Percentiles rank a stretch among this genome's conserved stretches.
Evolutionary conservation across 2,329 filamentous ascomycete species (phyloP).

Genomic region (Hypocreales sp.): DNA sequence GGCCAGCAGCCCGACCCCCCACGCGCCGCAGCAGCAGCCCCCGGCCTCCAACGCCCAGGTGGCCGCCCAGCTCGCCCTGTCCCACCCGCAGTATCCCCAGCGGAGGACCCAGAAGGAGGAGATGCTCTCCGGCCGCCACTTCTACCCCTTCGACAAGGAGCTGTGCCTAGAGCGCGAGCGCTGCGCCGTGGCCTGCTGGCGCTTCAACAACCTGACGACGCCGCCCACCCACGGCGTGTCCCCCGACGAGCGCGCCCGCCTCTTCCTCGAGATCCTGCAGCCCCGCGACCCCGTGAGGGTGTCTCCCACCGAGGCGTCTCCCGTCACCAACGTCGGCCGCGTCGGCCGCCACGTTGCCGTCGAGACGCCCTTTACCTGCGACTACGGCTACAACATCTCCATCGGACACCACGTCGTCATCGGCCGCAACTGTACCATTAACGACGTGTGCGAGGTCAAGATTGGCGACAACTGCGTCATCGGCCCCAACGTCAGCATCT

Average conservation of each 20-base stretch:
- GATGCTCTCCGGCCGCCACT: constrained; percentile 72
- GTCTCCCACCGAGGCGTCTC: constrained; percentile 36
- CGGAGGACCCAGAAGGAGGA: constrained; percentile 66
- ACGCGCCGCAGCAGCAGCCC: constrained; percentile 20
- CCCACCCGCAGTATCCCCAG: constrained; percentile 33
- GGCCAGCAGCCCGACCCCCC: constrained; percentile 29
- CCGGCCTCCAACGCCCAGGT: constrained; percentile 31
- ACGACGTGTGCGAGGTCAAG: constrained; percentile 70
- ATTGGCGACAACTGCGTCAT: constrained; percentile 68
- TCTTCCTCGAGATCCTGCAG: constrained; percentile 59
- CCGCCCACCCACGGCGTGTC: constrained; percentile 61
- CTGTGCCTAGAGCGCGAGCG: constrained; percentile 72
- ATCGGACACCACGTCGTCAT: constrained; percentile 78
- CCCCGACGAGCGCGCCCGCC: constrained; percentile 47
- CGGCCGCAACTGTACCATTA: constrained; percentile 68
- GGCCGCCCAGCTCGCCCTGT: constrained; percentile 43
- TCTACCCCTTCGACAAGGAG: constrained; percentile 62
- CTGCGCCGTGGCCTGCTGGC: constrained; percentile 67
- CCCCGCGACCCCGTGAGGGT: constrained; percentile 41
- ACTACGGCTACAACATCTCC: constrained; percentile 89
- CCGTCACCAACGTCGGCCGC: constrained; percentile 38
- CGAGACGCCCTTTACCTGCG: constrained; percentile 79
- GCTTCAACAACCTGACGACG: constrained; percentile 66
- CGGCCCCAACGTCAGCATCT: constrained; percentile 76
- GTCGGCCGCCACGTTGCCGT: constrained; percentile 66